Evolutionary conservation across 2,329 filamentous ascomycete genomes (phyloP).

Genomic region (Dactylellina haptotyla): DNA sequence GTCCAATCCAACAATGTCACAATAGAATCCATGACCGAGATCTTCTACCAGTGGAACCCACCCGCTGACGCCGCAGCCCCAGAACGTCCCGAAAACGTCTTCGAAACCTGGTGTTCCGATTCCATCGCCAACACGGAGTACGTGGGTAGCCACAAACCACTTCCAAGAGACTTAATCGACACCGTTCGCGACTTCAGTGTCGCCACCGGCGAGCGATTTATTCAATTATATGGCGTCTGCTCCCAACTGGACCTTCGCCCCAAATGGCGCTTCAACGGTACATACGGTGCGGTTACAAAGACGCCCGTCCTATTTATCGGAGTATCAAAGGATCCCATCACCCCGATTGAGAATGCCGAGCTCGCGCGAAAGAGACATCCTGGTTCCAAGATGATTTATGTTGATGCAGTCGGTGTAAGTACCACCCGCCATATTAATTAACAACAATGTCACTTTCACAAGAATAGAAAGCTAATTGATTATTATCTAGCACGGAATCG

Average conservation of each 20-base stretch:
- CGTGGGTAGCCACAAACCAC: slow-evolving; percentile 14
- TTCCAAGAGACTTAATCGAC: slow-evolving; percentile 27
- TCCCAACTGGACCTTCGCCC: slow-evolving; percentile 24
- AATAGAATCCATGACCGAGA: neutral
- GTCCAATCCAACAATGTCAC: slow-evolving; percentile 28
- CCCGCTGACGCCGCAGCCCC: slow-evolving; percentile 1
- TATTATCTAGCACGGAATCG: slow-evolving; percentile 24
- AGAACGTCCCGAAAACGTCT: slow-evolving; percentile 11
- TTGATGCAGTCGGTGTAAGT: slow-evolving; percentile 51
- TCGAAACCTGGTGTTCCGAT: slow-evolving; percentile 38
- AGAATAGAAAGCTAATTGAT: slow-evolving; percentile 10
- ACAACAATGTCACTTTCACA: neutral
- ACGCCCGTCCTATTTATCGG: slow-evolving; percentile 41
- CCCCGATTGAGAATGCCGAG: slow-evolving; percentile 41
- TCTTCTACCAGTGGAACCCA: slow-evolving; percentile 13
- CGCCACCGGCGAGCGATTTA: slow-evolving; percentile 25
- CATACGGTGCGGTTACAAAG: slow-evolving; percentile 26
- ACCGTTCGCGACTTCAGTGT: slow-evolving; percentile 9
- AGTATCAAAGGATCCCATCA: slow-evolving; percentile 34
- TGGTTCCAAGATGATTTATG: slow-evolving; percentile 45
- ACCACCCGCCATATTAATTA: neutral
- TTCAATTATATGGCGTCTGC: slow-evolving; percentile 30
- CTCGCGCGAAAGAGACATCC: slow-evolving; percentile 14
- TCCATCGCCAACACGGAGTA: slow-evolving; percentile 2
- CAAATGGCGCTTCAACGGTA: slow-evolving; percentile 43